phyloP scores from a whole-genome alignment of 2,329 filamentous ascomycete genomes.

The Fusarium virguliforme region DNA sequence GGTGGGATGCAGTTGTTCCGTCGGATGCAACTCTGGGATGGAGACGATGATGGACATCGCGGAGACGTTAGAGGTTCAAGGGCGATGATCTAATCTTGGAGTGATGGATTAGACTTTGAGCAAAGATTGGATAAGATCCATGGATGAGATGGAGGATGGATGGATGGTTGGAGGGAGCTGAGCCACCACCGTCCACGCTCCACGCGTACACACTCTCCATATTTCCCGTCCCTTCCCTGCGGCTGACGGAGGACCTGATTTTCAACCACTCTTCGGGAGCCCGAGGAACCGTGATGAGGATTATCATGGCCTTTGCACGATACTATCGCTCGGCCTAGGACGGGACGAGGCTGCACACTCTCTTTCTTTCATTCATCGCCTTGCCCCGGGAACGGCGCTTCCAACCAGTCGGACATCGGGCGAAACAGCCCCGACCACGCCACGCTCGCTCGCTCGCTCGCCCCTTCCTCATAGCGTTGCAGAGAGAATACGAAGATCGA shows the following conservation, averaged over 20 bases:
- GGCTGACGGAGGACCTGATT: conserved; percentile 6
- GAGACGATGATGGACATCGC: neutral
- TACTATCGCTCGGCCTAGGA: conserved; percentile 3
- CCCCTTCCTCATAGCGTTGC: conserved; percentile 14
- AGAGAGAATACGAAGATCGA: conserved; percentile 33
- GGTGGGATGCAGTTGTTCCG: conserved; percentile 3
- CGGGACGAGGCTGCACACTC: neutral
- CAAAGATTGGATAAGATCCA: conserved; percentile 7
- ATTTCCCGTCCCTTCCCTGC: conserved; percentile 20
- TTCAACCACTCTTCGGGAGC: conserved; percentile 17
- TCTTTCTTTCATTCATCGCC: conserved; percentile 5
- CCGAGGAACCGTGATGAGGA: conserved; percentile 9
- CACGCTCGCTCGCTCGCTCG: conserved; percentile 33
- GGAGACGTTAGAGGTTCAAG: neutral
- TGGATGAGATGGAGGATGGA: too few relatives aligned
- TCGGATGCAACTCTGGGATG: conserved; percentile 3
- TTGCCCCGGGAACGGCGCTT: conserved; percentile 11
- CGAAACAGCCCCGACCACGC: conserved; percentile 30
- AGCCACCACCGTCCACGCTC: conserved; percentile 17
- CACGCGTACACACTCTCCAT: conserved; percentile 39
- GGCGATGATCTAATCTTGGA: conserved; percentile 12
- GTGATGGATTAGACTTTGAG: conserved; percentile 7
- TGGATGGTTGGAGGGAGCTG: neutral
- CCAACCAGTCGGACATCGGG: conserved; percentile 34
- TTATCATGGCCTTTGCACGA: conserved; percentile 13